These are phyloP conservation scores for Botrytis galanthina DNA, from an alignment of 2,329 filamentous ascomycete genomes.

Conservation along the genomic window DNA sequence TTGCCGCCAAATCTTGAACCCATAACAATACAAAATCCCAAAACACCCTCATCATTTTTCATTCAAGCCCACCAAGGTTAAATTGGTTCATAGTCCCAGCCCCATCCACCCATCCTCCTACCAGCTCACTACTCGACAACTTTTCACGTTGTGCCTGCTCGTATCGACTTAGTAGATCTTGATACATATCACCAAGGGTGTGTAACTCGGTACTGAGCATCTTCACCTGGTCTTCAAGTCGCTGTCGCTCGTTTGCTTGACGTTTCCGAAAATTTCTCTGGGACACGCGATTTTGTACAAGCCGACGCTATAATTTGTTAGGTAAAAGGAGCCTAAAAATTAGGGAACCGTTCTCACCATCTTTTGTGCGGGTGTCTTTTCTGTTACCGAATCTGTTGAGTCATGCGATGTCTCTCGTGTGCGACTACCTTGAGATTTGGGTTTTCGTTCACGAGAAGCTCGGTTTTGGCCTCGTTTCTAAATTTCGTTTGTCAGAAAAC, in stretches of 20 bases:
- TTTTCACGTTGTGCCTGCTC: slow-evolving; percentile 17
- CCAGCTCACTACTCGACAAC: slow-evolving; percentile 12
- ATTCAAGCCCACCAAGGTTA: slow-evolving; percentile 8
- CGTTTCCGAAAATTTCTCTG: slow-evolving; percentile 22
- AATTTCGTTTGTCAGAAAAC: not conserved
- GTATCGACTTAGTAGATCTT: slow-evolving; percentile 15
- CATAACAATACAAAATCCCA: not conserved
- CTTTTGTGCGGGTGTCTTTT: slow-evolving; percentile 20
- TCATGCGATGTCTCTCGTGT: slow-evolving; percentile 23
- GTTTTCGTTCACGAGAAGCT: slow-evolving; percentile 8
- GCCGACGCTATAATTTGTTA: slow-evolving; percentile 16
- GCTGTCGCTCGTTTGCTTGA: slow-evolving; percentile 20
- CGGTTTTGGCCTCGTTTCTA: slow-evolving; percentile 14
- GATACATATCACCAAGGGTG: slow-evolving; percentile 13
- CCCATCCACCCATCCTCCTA: slow-evolving; percentile 13
- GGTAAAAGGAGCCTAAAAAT: not conserved
- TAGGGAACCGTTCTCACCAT: slow-evolving; percentile 7
- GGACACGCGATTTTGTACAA: slow-evolving; percentile 20
- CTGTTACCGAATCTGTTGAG: slow-evolving; percentile 16
- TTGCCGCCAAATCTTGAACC: not conserved
- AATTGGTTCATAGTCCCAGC: not conserved
- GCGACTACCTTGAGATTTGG: slow-evolving; percentile 14
- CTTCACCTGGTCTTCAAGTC: slow-evolving; percentile 21
- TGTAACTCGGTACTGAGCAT: slow-evolving; percentile 19
- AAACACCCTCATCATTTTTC: not conserved